These are phyloP conservation scores for Aspergillus ochraceus DNA, from an alignment of 2,329 filamentous ascomycete species.

Conservation along the genomic window DNA sequence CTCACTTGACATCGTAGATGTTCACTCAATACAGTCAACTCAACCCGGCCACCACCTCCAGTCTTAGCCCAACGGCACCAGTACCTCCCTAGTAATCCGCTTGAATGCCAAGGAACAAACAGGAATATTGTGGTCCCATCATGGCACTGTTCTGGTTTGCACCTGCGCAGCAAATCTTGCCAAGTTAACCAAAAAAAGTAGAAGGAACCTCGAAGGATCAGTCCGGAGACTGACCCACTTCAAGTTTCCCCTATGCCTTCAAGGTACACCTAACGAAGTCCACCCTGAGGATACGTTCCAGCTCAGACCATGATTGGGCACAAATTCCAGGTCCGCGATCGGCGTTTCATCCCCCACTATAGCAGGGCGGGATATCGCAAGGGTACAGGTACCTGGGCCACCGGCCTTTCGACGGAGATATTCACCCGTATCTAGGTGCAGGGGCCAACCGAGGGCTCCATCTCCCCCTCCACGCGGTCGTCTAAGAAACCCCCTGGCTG, in stretches of 20 bases:
- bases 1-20: neutral
- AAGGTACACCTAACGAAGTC: neutral
- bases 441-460: neutral
- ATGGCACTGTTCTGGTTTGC: neutral
- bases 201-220: neutral
- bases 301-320: neutral
- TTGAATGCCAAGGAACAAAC: neutral
- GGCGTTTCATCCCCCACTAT: neutral
- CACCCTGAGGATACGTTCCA: neutral
- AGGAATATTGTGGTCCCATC: neutral
- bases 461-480: neutral
- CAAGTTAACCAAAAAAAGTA: neutral
- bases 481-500: neutral
- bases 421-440: neutral
- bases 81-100: neutral
- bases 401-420: neutral
- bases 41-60: neutral
- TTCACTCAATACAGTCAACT: neutral
- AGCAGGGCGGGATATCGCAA: neutral
- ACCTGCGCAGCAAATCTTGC: neutral
- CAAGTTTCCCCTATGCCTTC: neutral
- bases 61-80: neutral
- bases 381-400: neutral
- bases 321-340: neutral
- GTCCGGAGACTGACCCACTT: neutral